Evolutionary conservation across 768 basidiomycete species (phyloP).

Genomic region (Porpolomopsis calyptriformis): DNA sequence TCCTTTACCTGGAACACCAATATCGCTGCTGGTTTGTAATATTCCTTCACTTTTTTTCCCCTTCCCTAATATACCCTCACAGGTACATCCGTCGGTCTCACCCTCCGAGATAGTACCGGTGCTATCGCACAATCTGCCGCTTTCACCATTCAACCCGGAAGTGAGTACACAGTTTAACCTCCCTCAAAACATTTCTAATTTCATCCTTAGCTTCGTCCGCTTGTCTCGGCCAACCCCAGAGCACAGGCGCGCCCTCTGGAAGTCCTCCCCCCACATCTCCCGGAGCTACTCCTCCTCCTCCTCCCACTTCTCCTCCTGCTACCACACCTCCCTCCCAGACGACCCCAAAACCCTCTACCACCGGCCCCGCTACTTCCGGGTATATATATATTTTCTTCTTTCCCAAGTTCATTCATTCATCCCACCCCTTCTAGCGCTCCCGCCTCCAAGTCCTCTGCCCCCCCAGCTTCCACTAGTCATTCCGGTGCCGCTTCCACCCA

Average conservation of each 20-base stretch:
- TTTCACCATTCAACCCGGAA: constrained; percentile 36
- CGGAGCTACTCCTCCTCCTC: constrained; percentile 8
- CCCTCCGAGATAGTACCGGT: constrained; percentile 54
- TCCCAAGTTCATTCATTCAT: no score
- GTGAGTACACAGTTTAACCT: constrained; percentile 28
- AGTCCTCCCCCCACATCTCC: constrained; percentile 7
- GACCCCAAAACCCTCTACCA: constrained; percentile 3
- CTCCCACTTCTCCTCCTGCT: constrained; percentile 12
- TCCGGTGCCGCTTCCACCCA: constrained; percentile 21
- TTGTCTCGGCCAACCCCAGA: constrained; percentile 24
- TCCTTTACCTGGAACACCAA: constrained; percentile 48
- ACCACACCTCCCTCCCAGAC: constrained; percentile 12
- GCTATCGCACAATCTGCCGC: constrained; percentile 35
- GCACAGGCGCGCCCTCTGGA: not conserved
- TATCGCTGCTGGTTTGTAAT: constrained; percentile 32
- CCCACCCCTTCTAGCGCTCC: no score
- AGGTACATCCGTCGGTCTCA: constrained; percentile 49
- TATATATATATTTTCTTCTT: not conserved
- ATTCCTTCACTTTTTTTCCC: not conserved
- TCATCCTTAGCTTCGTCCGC: constrained; percentile 22
- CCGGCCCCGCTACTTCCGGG: not conserved
- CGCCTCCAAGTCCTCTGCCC: no score
- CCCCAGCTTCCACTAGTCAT: no score
- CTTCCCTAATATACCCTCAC: constrained; percentile 2
- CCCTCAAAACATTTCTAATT: constrained; percentile 4